Conservation (phyloP, 257 asterid genomes). For the Fraxinus americana region DNA sequence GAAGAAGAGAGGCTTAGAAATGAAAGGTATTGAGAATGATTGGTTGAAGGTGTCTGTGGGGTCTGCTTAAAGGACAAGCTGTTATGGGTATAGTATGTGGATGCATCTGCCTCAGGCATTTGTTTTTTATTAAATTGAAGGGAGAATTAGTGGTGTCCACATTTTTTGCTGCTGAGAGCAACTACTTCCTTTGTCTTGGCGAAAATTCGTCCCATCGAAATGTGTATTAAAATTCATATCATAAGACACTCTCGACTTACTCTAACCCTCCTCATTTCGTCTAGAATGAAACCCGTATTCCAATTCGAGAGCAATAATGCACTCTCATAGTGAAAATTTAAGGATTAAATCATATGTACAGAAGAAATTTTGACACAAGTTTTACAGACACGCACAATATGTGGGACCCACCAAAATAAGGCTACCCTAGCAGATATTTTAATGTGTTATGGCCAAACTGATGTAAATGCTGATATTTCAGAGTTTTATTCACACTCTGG, state of each 20-base stretch:
- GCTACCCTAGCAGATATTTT: no score
- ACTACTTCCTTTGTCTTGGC: slow-evolving; percentile 10
- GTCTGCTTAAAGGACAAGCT: slow-evolving; percentile 52
- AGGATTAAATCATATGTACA: no score
- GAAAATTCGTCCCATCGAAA: background rate
- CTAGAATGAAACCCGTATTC: background rate
- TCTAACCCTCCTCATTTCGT: background rate
- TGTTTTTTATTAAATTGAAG: slow-evolving; percentile 17
- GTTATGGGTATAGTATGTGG: slow-evolving; percentile 27
- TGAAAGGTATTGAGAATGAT: slow-evolving; percentile 41
- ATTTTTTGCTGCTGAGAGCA: slow-evolving; percentile 9
- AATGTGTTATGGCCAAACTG: background rate
- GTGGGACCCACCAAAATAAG: no score
- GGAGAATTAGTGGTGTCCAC: slow-evolving; percentile 11
- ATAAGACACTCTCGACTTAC: background rate
- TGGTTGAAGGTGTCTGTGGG: slow-evolving; percentile 58
- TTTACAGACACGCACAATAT: no score
- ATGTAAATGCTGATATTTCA: background rate
- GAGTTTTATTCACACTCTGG: no score
- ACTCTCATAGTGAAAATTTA: no score
- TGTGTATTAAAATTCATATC: background rate
- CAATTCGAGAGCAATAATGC: no score
- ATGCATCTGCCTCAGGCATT: background rate
- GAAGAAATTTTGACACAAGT: no score
- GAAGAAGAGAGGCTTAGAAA: slow-evolving; percentile 17